Evolutionary conservation across 192 early-diverging fungal genomes (phyloP).

Genomic region (Coemansia aciculifera): DNA sequence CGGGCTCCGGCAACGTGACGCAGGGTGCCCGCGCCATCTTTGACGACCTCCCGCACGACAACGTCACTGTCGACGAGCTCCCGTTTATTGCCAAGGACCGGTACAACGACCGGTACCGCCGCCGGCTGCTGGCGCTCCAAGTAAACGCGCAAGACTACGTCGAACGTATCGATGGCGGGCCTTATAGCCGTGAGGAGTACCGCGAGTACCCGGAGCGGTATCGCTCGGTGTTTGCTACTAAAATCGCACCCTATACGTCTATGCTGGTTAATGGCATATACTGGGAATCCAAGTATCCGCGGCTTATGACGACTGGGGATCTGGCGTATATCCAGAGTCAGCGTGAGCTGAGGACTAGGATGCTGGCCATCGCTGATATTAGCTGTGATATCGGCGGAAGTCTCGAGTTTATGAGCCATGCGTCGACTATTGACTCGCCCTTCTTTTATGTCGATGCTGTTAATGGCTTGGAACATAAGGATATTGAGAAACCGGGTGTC

Average conservation of each 20-base stretch:
- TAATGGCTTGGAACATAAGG: conserved; percentile 63
- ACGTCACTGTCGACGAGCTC: conserved; percentile 73
- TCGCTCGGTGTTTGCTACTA: conserved; percentile 75
- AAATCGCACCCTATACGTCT: conserved; percentile 89
- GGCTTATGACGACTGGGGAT: conserved; percentile 85
- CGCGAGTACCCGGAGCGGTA: conserved; percentile 74
- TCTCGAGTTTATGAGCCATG: conserved; percentile 91
- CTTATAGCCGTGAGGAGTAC: conserved; percentile 70
- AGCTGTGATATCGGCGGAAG: conserved; percentile 93
- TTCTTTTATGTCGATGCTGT: conserved; percentile 92
- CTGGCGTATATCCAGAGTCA: conserved; percentile 67
- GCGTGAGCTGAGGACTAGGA: conserved; percentile 63
- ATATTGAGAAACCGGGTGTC: conserved; percentile 78
- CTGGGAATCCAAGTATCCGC: conserved; percentile 86
- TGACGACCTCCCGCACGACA: conserved; percentile 87
- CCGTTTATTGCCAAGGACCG: conserved; percentile 58
- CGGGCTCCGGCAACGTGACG: conserved; percentile 89
- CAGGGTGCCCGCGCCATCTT: conserved; percentile 90
- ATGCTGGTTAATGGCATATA: conserved; percentile 92
- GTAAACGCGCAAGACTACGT: conserved; percentile 80
- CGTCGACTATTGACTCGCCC: conserved; percentile 86
- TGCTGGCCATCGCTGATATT: conserved; percentile 89
- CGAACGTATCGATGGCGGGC: conserved; percentile 68
- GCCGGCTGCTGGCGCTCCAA: conserved; percentile 61
- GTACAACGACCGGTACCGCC: conserved; percentile 65